Conservation (phyloP, 73 alveolate genomes). For the Vitrella brassicaformis region DNA sequence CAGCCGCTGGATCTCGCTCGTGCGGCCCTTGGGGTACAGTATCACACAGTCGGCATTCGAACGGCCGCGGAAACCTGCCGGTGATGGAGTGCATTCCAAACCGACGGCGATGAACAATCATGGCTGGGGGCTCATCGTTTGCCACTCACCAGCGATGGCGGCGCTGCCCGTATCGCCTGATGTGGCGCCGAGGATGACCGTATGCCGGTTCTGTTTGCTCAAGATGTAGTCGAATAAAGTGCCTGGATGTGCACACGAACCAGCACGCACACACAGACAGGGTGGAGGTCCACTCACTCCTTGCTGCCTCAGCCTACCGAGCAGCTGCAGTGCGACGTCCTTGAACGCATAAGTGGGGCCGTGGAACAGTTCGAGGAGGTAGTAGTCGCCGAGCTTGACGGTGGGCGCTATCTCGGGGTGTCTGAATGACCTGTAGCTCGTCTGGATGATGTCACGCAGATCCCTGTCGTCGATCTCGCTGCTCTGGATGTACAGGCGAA, state of each 20-base stretch:
- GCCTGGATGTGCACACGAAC: too few relatives aligned
- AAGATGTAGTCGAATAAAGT: background rate
- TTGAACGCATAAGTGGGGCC: slow-evolving; percentile 40
- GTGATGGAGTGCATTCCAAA: background rate
- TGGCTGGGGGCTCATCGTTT: too few relatives aligned
- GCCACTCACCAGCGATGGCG: slow-evolving; percentile 29
- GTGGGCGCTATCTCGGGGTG: slow-evolving; percentile 22
- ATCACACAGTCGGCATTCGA: slow-evolving; percentile 23
- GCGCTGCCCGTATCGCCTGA: slow-evolving; percentile 38
- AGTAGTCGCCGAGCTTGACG: slow-evolving; percentile 15
- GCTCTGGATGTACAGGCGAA: background rate
- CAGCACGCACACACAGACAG: too few relatives aligned
- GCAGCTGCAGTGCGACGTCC: slow-evolving; percentile 23
- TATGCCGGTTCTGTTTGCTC: background rate
- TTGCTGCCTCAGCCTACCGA: background rate
- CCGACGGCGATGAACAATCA: too few relatives aligned
- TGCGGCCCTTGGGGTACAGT: slow-evolving; percentile 32
- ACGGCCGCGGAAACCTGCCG: background rate
- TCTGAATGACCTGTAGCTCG: slow-evolving; percentile 28
- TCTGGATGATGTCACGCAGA: slow-evolving; percentile 16
- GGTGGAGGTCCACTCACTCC: too few relatives aligned
- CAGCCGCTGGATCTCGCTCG: slow-evolving; percentile 22
- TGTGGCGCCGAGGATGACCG: slow-evolving; percentile 29
- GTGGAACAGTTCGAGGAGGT: slow-evolving; percentile 31
- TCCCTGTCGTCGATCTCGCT: slow-evolving; percentile 16